These are phyloP conservation scores for Lentithecium fluviatile DNA, from an alignment of 495 filamentous ascomycete species.

Conservation along the genomic window DNA sequence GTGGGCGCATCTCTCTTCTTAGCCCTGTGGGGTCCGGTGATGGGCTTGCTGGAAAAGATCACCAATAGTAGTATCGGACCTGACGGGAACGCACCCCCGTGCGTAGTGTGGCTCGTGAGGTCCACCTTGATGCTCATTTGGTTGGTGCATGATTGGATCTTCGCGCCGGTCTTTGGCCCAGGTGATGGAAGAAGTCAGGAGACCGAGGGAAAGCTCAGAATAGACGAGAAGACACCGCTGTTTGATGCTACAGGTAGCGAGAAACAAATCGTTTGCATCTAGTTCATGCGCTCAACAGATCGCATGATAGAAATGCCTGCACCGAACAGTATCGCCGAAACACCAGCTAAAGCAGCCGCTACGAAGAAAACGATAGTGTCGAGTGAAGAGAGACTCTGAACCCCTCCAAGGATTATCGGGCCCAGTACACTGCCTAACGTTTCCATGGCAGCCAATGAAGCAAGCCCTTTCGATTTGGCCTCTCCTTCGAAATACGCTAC, in stretches of 20 bases:
- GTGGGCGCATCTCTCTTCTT: slow-evolving; percentile 8
- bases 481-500: neutral
- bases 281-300: neutral
- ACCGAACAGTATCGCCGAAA: neutral
- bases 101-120: slow-evolving; percentile 3
- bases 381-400: neutral
- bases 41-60: slow-evolving; percentile 3
- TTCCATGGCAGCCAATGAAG: slow-evolving; percentile 14
- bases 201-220: neutral
- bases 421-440: slow-evolving; percentile 17
- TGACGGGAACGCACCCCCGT: slow-evolving; percentile 2
- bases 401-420: slow-evolving; percentile 9
- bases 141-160: slow-evolving; percentile 5
- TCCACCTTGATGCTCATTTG: neutral
- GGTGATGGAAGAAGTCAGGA: slow-evolving; percentile 3
- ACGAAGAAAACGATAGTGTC: neutral
- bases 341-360: neutral
- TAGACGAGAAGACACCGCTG: neutral
- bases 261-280: no score
- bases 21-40: neutral
- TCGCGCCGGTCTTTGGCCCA: slow-evolving; percentile 7
- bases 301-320: neutral
- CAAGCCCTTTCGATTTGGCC: slow-evolving; percentile 1
- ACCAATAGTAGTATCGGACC: neutral
- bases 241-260: neutral